These are phyloP conservation scores for Mycena indigotica DNA, from an alignment of 768 basidiomycete genomes.

Conservation along the genomic window DNA sequence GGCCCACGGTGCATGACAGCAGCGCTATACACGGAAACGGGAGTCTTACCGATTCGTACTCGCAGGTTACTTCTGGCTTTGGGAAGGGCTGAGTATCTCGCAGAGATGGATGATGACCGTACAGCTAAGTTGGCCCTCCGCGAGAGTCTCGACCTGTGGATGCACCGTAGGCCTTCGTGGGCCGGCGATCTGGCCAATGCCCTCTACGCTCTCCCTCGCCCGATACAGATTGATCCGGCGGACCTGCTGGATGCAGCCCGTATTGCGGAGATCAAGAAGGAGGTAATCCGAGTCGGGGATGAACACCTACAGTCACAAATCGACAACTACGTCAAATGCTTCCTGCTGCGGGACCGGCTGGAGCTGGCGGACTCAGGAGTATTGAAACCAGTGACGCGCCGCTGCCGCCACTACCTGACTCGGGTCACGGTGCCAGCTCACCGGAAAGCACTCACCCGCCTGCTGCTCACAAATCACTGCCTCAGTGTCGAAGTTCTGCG, in stretches of 20 bases:
- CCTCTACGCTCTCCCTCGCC: not conserved
- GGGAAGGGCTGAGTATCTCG: slow-evolving; percentile 2
- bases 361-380: not conserved
- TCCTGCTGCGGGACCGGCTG: slow-evolving; percentile 4
- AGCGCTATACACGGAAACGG: not conserved
- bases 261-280: not conserved
- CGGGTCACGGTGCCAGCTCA: not conserved
- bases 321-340: slow-evolving; percentile 1
- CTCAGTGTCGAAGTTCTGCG: not conserved
- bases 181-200: not conserved
- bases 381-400: not conserved
- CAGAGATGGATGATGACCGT: not conserved
- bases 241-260: not conserved
- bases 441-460: not conserved
- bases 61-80: slow-evolving; percentile 8
- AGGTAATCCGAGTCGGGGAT: not conserved
- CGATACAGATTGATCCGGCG: not conserved
- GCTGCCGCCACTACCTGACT: not conserved
- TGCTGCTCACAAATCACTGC: not conserved
- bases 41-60: not conserved
- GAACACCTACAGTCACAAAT: slow-evolving; percentile 1
- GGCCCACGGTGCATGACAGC: not conserved
- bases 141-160: not conserved
- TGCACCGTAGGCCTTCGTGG: slow-evolving; percentile 1
- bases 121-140: not conserved